Conservation (phyloP, 2,329 filamentous ascomycete species). For the Aspergillus ibericus region DNA sequence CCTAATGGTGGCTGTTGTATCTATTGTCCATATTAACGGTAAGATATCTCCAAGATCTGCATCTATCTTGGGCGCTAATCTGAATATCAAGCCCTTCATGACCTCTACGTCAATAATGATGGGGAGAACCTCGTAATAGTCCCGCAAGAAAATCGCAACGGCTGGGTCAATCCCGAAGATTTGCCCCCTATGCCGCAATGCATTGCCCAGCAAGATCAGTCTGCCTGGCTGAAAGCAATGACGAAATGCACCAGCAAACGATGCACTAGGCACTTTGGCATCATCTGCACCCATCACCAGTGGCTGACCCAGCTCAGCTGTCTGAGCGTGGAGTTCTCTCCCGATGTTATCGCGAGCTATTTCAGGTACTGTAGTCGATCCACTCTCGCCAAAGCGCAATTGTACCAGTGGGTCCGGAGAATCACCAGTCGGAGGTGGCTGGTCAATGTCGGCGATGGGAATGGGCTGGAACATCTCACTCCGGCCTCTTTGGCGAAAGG, state of each 20-base stretch:
- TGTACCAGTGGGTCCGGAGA: conserved; percentile 1
- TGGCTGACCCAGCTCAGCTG: conserved; percentile 11
- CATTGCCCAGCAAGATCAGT: conserved; percentile 10
- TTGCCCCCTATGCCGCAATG: conserved; percentile 6
- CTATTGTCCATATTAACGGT: too few relatives aligned
- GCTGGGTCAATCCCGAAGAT: conserved; percentile 10
- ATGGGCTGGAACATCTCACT: background rate
- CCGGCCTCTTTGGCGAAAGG: conserved; percentile 5
- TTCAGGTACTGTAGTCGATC: conserved; percentile 5
- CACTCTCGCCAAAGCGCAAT: conserved; percentile 8
- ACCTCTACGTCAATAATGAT: background rate
- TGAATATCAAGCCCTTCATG: background rate
- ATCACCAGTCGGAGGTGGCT: conserved; percentile 11
- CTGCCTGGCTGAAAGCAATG: background rate
- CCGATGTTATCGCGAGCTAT: conserved; percentile 2
- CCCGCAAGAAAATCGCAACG: conserved; percentile 1
- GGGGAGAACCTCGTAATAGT: background rate
- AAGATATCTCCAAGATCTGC: background rate
- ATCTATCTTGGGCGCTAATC: background rate
- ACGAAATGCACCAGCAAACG: conserved; percentile 2
- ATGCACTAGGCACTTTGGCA: conserved; percentile 1
- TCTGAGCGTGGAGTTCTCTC: conserved; percentile 1
- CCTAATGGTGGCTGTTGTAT: too few relatives aligned
- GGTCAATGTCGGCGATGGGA: conserved; percentile 7
- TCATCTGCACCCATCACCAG: conserved; percentile 6